Percentiles rank a stretch among this genome's conserved stretches.
Conservation (phyloP, 768 basidiomycete species). For the Russula foetens region DNA sequence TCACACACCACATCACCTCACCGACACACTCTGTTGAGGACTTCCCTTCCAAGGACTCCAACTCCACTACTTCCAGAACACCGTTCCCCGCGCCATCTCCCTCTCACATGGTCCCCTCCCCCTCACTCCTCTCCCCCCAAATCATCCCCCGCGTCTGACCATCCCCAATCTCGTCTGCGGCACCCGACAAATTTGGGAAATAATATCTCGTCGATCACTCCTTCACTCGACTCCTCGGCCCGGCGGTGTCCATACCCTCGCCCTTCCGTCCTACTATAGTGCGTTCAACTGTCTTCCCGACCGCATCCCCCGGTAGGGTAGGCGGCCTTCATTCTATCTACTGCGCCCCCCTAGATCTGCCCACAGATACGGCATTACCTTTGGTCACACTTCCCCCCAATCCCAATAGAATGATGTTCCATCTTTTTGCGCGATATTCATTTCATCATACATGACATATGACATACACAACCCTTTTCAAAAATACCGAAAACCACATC, state of each 20-base stretch:
- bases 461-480: no score
- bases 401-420: neutral
- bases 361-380: slow-evolving; percentile 6
- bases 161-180: neutral
- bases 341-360: slow-evolving; percentile 7
- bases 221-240: neutral
- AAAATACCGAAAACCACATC: neutral
- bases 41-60: neutral
- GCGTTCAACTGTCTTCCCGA: neutral
- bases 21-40: no score
- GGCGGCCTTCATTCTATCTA: neutral
- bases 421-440: neutral
- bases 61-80: neutral
- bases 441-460: no score
- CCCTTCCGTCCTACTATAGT: neutral
- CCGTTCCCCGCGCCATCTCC: neutral
- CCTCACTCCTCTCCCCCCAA: neutral
- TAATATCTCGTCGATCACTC: slow-evolving; percentile 7
- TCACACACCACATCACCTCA: no score
- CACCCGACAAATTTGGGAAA: neutral
- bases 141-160: neutral
- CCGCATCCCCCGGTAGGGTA: slow-evolving; percentile 7
- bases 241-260: neutral
- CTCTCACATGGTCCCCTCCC: neutral
- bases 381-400: neutral